Evolutionary conservation across 148 eudicot genomes (phyloP), one percentile per base, ranked within the genome.

Genomic region (Diospyros kaki): DNA sequence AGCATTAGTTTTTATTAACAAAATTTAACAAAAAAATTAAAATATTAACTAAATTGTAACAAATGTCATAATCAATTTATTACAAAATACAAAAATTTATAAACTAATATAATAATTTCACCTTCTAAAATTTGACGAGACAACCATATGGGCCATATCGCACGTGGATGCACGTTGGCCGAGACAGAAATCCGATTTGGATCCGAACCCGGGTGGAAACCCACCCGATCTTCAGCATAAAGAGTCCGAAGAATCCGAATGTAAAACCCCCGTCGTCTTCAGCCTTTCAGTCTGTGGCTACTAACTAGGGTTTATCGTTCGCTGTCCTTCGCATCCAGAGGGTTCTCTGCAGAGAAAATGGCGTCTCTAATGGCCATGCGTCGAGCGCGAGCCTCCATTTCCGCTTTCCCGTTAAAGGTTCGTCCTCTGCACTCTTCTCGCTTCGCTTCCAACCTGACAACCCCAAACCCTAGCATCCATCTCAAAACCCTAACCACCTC

Each of bases 321-420:
- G 1, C 14, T 9, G 12, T 9, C 12, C 59, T 50, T 1, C 1
- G 5, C 40, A 40, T 53, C 40, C 1, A 2, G 4, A 56, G 50
- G 62, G 48, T 56, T 70, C 48, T 4, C 68, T 8, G 7, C 44
- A 48, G 67, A 63, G 43, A 56, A 48, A 74, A 89, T 89, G 93
- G 82, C 92, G 18, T 84, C 86, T 69, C 81, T 89, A 43, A 74
- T 83, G 76, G 79, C 81, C 69, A 69, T 84, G n/a, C 86, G 86
- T 45, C 68, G 84, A 58, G 80, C 87, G 55, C 88, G 77, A 7
- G 63, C 76, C 14, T 73, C 78, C 73, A 59, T 65, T 55, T 81
- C 80, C 58, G 38, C 77, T 41, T 79, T 78, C 65, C 40, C 66
- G 10, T 40, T 73, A 75, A 84, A 73, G 85, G 79, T 87, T 46